These are phyloP conservation scores for Citropsis articulata DNA, from an alignment of 345 rosid species.

Conservation along the genomic window DNA sequence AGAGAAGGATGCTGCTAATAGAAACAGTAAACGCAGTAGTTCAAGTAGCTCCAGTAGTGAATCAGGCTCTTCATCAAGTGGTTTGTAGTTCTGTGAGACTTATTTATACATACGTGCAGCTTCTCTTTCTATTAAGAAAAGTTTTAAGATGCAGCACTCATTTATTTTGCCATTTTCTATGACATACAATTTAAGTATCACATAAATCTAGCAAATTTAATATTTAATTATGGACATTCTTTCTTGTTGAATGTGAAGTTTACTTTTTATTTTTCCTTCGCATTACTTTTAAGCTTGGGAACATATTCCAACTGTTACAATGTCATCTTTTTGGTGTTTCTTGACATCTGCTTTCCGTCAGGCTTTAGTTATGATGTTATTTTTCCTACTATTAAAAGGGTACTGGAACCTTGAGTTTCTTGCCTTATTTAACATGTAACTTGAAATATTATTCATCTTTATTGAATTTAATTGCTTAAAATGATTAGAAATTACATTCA, in stretches of 20 bases:
- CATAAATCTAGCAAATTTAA: background rate
- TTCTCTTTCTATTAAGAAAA: background rate
- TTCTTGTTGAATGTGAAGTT: background rate
- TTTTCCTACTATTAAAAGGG: background rate
- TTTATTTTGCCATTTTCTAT: background rate
- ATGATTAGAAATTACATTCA: background rate
- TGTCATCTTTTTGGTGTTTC: background rate
- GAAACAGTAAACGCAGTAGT: conserved; percentile 55
- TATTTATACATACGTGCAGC: background rate
- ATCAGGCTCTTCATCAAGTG: conserved; percentile 74
- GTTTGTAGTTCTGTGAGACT: conserved; percentile 47
- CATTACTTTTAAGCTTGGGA: background rate
- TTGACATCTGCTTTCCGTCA: background rate
- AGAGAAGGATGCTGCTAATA: conserved; percentile 55
- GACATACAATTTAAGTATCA: background rate
- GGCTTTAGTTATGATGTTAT: background rate
- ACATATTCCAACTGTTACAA: background rate
- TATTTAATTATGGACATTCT: background rate
- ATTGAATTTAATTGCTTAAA: background rate
- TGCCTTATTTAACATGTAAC: background rate
- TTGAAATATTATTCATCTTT: background rate
- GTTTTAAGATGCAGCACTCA: background rate
- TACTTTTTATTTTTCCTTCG: background rate
- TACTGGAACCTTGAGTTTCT: background rate
- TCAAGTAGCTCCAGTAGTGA: conserved; percentile 74